A percentile compares a stretch with the other conserved stretches of the same genome.
Evolutionary conservation across 306 rosid genomes (phyloP).

Genomic region (Cajanus cajan): DNA sequence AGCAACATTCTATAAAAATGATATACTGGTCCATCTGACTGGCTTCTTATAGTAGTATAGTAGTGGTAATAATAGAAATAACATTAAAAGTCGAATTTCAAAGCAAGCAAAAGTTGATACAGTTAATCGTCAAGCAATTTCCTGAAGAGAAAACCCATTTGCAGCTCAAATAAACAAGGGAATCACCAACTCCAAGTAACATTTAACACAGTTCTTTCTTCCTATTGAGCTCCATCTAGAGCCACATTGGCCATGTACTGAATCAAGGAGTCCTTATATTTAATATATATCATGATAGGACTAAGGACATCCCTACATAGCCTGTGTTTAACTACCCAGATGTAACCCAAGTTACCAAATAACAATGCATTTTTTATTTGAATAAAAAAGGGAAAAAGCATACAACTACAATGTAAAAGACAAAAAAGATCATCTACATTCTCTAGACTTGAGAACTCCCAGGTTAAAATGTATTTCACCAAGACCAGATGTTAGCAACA

Average conservation of each 20-base stretch:
- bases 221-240: conserved; percentile 20
- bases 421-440: background rate
- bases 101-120: background rate
- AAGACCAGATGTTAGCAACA: conserved; percentile 2
- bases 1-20: conserved; percentile 11
- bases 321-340: background rate
- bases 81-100: background rate
- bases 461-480: background rate
- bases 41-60: background rate
- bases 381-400: background rate
- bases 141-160: background rate
- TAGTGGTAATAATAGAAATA: background rate
- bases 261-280: conserved; percentile 12
- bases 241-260: conserved; percentile 8
- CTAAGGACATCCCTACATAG: background rate
- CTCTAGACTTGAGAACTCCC: background rate
- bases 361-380: conserved; percentile 8
- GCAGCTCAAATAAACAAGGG: conserved; percentile 7
- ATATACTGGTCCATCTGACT: background rate
- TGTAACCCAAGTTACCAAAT: background rate
- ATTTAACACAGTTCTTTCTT: conserved; percentile 15
- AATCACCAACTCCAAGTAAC: background rate
- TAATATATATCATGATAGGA: background rate
- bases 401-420: background rate
- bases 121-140: background rate